Conservation (phyloP, 768 basidiomycete genomes). For the Hypholoma sublateritium region DNA sequence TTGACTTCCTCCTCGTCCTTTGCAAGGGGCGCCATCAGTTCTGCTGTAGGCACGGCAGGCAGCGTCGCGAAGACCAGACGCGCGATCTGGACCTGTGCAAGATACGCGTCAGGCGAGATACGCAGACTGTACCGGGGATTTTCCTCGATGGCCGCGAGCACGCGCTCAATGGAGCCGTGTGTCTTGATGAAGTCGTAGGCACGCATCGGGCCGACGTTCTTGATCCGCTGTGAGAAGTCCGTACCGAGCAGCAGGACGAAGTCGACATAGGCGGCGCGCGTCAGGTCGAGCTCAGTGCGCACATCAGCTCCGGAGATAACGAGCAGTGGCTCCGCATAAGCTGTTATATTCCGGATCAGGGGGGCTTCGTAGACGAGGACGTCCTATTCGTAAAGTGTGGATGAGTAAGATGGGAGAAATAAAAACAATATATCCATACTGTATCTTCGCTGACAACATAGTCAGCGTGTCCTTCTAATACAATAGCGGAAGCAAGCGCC, state of each 20-base stretch:
- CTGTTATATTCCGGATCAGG: conserved; percentile 75
- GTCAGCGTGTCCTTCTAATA: conserved; percentile 73
- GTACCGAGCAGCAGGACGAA: conserved; percentile 88
- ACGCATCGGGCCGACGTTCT: conserved; percentile 73
- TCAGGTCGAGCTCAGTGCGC: conserved; percentile 55
- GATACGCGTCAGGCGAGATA: conserved; percentile 48
- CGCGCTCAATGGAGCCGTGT: conserved; percentile 69
- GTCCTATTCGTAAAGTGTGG: conserved; percentile 45
- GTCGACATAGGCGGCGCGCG: conserved; percentile 66
- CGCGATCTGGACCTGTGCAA: conserved; percentile 63
- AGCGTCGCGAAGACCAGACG: conserved; percentile 64
- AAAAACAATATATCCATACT: conserved; percentile 36
- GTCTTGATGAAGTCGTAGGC: conserved; percentile 76
- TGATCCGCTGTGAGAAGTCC: conserved; percentile 86
- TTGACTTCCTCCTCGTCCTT: conserved; percentile 43
- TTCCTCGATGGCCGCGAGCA: conserved; percentile 60
- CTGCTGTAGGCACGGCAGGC: conserved; percentile 53
- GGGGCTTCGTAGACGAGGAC: conserved; percentile 83
- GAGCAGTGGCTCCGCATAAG: conserved; percentile 55
- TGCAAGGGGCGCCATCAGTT: conserved; percentile 31
- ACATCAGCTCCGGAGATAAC: conserved; percentile 65
- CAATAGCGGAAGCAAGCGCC: conserved; percentile 79
- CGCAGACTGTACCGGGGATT: conserved; percentile 53
- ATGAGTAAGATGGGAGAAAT: background rate
- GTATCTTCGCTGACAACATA: conserved; percentile 92